Base-by-base conservation (phyloP, 2,329 filamentous ascomycete genomes). In the Paraconiothyrium sp. region DNA sequence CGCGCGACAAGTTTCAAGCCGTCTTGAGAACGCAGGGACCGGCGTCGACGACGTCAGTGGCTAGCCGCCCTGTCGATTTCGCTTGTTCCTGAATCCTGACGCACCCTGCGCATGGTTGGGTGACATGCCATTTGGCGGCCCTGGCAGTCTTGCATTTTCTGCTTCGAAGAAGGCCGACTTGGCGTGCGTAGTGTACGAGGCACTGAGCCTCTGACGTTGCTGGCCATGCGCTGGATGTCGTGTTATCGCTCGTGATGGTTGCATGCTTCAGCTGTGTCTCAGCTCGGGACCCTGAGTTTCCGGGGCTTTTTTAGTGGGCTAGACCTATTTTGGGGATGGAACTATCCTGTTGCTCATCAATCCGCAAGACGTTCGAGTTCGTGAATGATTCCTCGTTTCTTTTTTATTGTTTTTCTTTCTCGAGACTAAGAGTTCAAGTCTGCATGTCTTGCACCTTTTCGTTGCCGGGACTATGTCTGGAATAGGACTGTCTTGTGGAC, bases 1-100 rank as follows among this genome's bases (percentile, higher is more conserved):
- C 52, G 52, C 60, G 62, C 61, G 59, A 60, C 64, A 59, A 59
- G 65, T 68, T 70, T 67, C 66, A 68, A 58, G 48, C 41, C 48
- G 61, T 54, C n/a, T 35, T 32, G 22, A 20, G 20, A 20, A 62
- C 46, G 67, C 69, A 70, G 64, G 63, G 63, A 67, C 66, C 65
- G 57, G 44, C 64, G 61, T 48, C 66, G 62, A 74, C 72, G 71
- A 74, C 72, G 71, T 74, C 72, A 74, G 69, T 67, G 71, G 59
- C 52, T 44, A 43, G 4, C 22, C 14, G 24, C 32, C 30, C 50
- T 30, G 50, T 52, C 35, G 20, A 52, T 56, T 16, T 37, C 37
- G 57, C 55, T 57, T 43, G 57, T 58, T 37, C 48, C 57, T 58
- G 47, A 37, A 50, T 58, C 56, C 30, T 43, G 46, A 20, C 50